Evolutionary conservation across 2,329 filamentous ascomycete genomes (phyloP).

Genomic region (Colletotrichum ledebouriae): DNA sequence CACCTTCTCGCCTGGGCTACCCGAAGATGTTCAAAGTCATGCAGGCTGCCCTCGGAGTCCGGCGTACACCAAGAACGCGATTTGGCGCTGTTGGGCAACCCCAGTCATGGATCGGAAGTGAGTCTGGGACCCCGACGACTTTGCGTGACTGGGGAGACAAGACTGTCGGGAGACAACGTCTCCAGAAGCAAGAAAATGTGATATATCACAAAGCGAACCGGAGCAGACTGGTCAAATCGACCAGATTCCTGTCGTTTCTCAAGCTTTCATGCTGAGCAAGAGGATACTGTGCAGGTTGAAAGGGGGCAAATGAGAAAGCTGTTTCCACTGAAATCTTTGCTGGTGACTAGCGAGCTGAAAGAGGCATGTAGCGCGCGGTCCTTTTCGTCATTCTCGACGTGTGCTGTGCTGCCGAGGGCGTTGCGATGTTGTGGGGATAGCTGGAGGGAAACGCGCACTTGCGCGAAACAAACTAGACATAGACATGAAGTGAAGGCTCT

Average conservation of each 20-base stretch:
- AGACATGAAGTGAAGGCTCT: too few relatives aligned
- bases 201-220: slow-evolving; percentile 15
- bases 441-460: not conserved
- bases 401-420: not conserved
- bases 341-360: too few relatives aligned
- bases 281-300: not conserved
- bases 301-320: too few relatives aligned
- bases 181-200: slow-evolving; percentile 14
- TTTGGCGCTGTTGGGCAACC: slow-evolving; percentile 1
- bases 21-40: slow-evolving; percentile 18
- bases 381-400: too few relatives aligned
- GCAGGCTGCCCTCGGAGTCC: slow-evolving; percentile 24
- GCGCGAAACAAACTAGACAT: not conserved
- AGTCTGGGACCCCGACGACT: slow-evolving; percentile 3
- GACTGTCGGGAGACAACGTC: slow-evolving; percentile 16
- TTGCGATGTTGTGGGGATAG: not conserved
- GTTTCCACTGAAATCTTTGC: too few relatives aligned
- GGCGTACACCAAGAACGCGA: slow-evolving; percentile 2
- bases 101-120: slow-evolving; percentile 9
- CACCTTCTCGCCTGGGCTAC: slow-evolving; percentile 14
- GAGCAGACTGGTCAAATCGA: not conserved
- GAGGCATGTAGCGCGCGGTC: too few relatives aligned
- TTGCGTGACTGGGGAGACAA: not conserved
- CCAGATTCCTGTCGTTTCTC: not conserved
- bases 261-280: not conserved